Percentiles rank a stretch among this genome's conserved stretches.
Conservation (phyloP, 768 basidiomycete genomes). For the Lentinus tigrinus region DNA sequence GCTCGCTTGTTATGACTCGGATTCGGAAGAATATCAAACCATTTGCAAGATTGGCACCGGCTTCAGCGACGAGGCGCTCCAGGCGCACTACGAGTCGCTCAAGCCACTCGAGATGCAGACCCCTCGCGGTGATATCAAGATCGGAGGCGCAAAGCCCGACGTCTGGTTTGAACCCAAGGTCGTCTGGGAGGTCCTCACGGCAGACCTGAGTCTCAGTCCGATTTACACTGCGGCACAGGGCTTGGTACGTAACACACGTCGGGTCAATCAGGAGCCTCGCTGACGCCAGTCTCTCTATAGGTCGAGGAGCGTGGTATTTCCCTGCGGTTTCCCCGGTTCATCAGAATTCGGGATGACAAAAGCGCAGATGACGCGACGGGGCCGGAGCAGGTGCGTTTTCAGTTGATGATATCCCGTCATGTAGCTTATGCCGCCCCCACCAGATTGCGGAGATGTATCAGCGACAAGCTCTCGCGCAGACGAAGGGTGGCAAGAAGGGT, state of each 20-base stretch:
- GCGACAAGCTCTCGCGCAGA: constrained; percentile 80
- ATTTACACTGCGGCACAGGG: constrained; percentile 95
- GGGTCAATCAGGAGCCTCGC: not conserved
- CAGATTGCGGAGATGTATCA: constrained; percentile 95
- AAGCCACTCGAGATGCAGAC: constrained; percentile 73
- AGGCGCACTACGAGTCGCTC: constrained; percentile 76
- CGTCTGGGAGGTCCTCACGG: constrained; percentile 98
- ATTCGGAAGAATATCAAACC: constrained; percentile 92
- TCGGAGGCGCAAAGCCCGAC: constrained; percentile 94
- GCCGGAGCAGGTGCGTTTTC: constrained; percentile 74
- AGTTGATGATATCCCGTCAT: constrained; percentile 1
- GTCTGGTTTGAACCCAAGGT: constrained; percentile 97
- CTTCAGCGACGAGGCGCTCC: constrained; percentile 89
- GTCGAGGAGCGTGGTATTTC: constrained; percentile 91
- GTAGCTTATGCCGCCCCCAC: constrained; percentile 10
- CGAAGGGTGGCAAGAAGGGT: constrained; percentile 67
- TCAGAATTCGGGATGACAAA: constrained; percentile 93
- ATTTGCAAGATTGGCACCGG: constrained; percentile 99
- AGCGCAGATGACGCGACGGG: constrained; percentile 88
- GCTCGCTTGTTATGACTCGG: constrained; percentile 93
- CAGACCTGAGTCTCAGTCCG: constrained; percentile 94
- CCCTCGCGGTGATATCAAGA: constrained; percentile 78
- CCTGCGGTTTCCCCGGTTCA: constrained; percentile 92
- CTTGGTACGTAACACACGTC: constrained; percentile 51
- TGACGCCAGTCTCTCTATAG: constrained; percentile 36